A percentile compares a stretch with the other conserved stretches of the same genome.
phyloP scores from a whole-genome alignment of 805 yeast species.

The Schizosaccharomyces pombe region DNA sequence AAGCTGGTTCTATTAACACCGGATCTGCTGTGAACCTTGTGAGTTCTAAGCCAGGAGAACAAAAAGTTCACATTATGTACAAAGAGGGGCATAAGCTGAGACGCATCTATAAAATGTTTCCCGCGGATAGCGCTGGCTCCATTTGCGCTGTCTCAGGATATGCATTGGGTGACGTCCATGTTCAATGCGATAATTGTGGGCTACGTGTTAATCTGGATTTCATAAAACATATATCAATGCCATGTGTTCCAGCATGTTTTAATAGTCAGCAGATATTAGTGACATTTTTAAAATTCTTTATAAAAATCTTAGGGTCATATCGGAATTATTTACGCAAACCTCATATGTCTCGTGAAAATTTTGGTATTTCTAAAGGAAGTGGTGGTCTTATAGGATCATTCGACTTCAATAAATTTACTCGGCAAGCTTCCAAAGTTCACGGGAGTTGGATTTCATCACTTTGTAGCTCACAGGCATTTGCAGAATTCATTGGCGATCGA shows the following conservation, averaged over 20 bases:
- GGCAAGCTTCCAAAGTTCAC: slow-evolving; percentile 7
- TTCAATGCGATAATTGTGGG: slow-evolving; percentile 1
- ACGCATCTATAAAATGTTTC: neutral
- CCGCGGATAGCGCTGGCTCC: neutral
- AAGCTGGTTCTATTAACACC: neutral
- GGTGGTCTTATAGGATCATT: neutral
- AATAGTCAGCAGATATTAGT: slow-evolving; percentile 7
- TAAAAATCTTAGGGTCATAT: slow-evolving; percentile 7
- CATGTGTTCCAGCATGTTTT: slow-evolving; percentile 9
- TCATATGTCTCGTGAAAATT: neutral
- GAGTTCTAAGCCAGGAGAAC: neutral
- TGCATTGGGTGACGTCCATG: neutral
- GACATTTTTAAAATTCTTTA: slow-evolving; percentile 8
- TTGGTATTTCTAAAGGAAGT: no score
- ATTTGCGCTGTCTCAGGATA: slow-evolving; percentile 3
- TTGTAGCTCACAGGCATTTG: slow-evolving; percentile 9
- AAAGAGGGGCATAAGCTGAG: neutral
- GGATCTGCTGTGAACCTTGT: neutral
- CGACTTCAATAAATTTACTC: slow-evolving; percentile 4
- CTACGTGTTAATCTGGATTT: slow-evolving; percentile 5
- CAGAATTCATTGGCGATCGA: slow-evolving; percentile 8
- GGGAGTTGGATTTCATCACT: slow-evolving; percentile 7
- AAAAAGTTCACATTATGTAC: neutral
- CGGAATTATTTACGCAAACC: slow-evolving; percentile 4
- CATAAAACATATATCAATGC: slow-evolving; percentile 5